These are phyloP conservation scores for Lactarius evosmus DNA, from an alignment of 768 basidiomycete species.

Conservation along the genomic window DNA sequence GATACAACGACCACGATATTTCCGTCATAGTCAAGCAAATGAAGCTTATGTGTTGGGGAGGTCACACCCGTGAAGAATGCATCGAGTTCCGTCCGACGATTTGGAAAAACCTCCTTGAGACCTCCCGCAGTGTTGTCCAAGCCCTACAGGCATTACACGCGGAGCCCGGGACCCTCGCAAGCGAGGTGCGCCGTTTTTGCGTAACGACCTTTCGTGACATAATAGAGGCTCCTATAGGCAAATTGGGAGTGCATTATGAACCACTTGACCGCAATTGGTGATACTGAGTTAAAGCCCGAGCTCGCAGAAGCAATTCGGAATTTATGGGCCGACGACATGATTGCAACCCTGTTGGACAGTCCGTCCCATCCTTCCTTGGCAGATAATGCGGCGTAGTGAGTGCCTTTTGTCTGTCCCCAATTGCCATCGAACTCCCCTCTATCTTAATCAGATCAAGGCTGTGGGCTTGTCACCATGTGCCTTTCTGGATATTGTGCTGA, in stretches of 20 bases:
- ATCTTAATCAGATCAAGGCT: neutral
- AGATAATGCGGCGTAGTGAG: constrained; percentile 20
- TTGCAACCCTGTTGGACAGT: constrained; percentile 19
- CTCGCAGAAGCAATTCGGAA: constrained; percentile 3
- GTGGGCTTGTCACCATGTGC: neutral
- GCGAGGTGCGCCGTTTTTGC: neutral
- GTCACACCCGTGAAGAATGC: constrained; percentile 45
- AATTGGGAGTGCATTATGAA: constrained; percentile 2
- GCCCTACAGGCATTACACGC: neutral
- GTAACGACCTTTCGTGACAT: neutral
- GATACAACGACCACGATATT: constrained; percentile 3
- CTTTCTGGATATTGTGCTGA: neutral
- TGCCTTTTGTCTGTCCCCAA: neutral
- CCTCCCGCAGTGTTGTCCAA: neutral
- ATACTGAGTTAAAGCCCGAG: constrained; percentile 32
- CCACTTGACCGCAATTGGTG: neutral
- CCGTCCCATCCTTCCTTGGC: neutral
- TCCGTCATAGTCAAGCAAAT: constrained; percentile 8
- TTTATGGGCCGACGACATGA: constrained; percentile 40
- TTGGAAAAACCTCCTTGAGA: constrained; percentile 8
- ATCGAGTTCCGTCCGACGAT: constrained; percentile 4
- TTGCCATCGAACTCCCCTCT: too few species aligned
- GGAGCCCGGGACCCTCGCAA: neutral
- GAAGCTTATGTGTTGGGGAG: neutral
- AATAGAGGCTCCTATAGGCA: neutral